Evolutionary conservation across 208 protist genomes (phyloP), one percentile per base, ranked within the genome.

Genomic region (Eutreptiella sp.): DNA sequence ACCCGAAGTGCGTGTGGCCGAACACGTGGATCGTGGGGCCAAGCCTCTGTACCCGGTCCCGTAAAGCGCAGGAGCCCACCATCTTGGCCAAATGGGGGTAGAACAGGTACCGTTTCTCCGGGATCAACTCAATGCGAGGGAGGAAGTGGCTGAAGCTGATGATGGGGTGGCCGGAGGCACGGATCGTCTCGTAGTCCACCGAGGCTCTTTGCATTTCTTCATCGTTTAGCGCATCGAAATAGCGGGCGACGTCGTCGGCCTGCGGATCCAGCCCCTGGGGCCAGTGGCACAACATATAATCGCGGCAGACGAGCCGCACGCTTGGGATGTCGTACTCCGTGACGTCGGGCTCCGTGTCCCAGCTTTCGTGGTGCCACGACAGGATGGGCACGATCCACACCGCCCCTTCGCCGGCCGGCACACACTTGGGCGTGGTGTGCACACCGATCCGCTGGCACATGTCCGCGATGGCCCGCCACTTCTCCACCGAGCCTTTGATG

Each of bases 1-100:
- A 65, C 19, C 38, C 59, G 21, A 65, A 54, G 59, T 65, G 58
- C n/a, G 58, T 65, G 29, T 65, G 58, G 7, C 58, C 58, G 42
- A 63, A 65, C 9, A 61, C 24, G 42, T 65, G 58, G 11, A 65
- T 19, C 11, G 9, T 21, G n/a, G 11, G 7, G 14, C 50, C 9
- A 11, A 57, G 9, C 11, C n/a, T 7, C 50, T 11, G n/a, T 11
- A 57, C 23, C 16, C 50, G 27, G 27, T 7, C n/a, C n/a, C 23
- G 27, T 11, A 57, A 21, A n/a, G 11, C 9, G 42, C 7, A 16
- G 42, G 50, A 57, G 24, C 50, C 50, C 14, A 57, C 50, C n/a
- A 38, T 38, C 42, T 57, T 57, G 9, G 23, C 14, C 26, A 57
- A 21, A 46, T 57, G 39, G 9, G 50, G 50, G n/a, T 57, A 38